These are phyloP conservation scores for Hirschfeldia incana DNA, from an alignment of 345 rosid genomes.

Conservation along the genomic window DNA sequence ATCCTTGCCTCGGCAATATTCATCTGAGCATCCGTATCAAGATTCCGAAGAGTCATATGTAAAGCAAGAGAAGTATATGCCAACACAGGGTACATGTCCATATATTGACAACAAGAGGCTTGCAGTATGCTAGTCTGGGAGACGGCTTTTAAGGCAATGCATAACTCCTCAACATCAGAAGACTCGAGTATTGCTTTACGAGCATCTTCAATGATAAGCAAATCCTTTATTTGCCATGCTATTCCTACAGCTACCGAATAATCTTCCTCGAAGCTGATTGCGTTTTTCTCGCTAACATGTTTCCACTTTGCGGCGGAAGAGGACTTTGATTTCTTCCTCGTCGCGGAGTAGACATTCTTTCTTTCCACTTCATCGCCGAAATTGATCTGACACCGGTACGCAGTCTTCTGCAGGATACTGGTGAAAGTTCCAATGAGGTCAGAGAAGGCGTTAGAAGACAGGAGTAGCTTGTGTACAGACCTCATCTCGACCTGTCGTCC, in stretches of 20 bases:
- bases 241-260: conserved; percentile 70
- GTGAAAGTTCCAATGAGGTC: conserved; percentile 62
- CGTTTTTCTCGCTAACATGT: conserved; percentile 50
- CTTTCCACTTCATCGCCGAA: conserved; percentile 65
- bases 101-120: conserved; percentile 46
- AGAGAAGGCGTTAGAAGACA: conserved; percentile 52
- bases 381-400: conserved; percentile 74
- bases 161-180: conserved; percentile 59
- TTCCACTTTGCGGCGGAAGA: conserved; percentile 60
- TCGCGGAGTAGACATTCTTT: conserved; percentile 41
- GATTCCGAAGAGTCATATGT: conserved; percentile 53
- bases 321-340: conserved; percentile 60
- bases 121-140: conserved; percentile 76
- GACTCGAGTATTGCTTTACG: conserved; percentile 59
- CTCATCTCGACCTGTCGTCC: conserved; percentile 72
- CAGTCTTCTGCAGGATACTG: conserved; percentile 60
- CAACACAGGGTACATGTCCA: conserved; percentile 66
- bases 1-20: conserved; percentile 50
- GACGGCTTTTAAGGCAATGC: conserved; percentile 64
- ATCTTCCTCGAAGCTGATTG: conserved; percentile 62
- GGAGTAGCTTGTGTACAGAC: conserved; percentile 73
- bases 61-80: conserved; percentile 76
- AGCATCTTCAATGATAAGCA: conserved; percentile 55
- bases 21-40: conserved; percentile 9
- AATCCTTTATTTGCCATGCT: conserved; percentile 88